Percentiles rank a stretch among this genome's conserved stretches.
Evolutionary conservation across 257 asterid genomes (phyloP).

Genomic region (Solanum gracilifrons): DNA sequence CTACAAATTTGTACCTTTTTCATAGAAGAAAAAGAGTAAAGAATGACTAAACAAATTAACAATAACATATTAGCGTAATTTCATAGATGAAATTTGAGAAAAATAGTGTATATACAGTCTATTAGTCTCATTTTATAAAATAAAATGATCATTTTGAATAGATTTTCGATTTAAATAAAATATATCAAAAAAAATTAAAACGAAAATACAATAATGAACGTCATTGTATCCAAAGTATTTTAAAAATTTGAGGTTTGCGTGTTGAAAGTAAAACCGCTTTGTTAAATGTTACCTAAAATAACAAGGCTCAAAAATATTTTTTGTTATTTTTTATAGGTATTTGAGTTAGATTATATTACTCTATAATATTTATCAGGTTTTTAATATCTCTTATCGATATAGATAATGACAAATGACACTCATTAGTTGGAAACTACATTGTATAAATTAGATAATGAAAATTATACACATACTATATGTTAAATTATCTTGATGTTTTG

Average conservation of each 20-base stretch:
- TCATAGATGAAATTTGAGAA: background rate
- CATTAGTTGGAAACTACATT: background rate
- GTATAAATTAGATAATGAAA: background rate
- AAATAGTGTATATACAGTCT: accelerated
- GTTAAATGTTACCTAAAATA: background rate
- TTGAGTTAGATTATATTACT: no score
- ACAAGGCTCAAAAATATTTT: background rate
- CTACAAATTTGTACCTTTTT: background rate
- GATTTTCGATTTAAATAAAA: no score
- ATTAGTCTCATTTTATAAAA: no score
- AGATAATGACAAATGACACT: background rate
- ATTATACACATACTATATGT: no score
- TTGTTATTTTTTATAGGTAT: background rate
- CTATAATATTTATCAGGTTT: no score
- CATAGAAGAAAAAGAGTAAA: background rate
- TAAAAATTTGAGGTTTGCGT: no score
- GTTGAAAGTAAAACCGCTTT: background rate
- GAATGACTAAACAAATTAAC: background rate
- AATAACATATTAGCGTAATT: background rate
- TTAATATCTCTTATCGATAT: no score
- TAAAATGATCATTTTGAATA: no score
- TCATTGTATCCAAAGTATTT: no score
- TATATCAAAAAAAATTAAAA: no score
- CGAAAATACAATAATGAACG: no score
- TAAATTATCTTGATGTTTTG: no score